A percentile compares a stretch with the other conserved stretches of the same genome.
Conservation (phyloP, 371 early-diverging fungal genomes). For the Zopfochytrium polystomum region DNA sequence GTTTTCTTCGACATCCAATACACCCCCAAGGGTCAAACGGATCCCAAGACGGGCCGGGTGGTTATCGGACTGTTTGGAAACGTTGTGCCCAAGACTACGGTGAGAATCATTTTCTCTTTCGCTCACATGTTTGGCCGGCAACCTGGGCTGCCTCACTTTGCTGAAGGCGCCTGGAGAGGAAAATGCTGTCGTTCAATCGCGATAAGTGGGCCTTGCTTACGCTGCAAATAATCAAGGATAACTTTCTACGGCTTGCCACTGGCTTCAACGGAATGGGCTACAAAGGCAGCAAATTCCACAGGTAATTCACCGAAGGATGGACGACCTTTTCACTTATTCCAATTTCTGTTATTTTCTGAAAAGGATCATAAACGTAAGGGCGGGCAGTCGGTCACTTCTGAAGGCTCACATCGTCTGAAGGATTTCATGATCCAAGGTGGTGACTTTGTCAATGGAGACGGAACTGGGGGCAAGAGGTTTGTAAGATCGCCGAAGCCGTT, state of each 20-base stretch:
- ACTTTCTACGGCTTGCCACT: conserved; percentile 83
- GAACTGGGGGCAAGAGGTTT: conserved; percentile 91
- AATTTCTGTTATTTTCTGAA: background rate
- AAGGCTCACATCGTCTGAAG: conserved; percentile 15
- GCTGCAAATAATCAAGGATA: no score
- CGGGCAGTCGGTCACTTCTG: background rate
- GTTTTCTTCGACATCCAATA: conserved; percentile 81
- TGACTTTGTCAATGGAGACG: conserved; percentile 51
- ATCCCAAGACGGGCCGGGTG: conserved; percentile 65
- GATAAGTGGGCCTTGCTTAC: no score
- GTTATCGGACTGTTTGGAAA: conserved; percentile 59
- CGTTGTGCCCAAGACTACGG: conserved; percentile 91
- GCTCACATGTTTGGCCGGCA: conserved; percentile 10
- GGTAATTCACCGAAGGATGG: conserved; percentile 46
- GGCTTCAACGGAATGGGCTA: conserved; percentile 73
- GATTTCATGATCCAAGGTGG: conserved; percentile 82
- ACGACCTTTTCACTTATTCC: conserved; percentile 3
- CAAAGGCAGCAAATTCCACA: conserved; percentile 86
- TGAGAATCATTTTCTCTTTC: conserved; percentile 78
- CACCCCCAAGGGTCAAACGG: conserved; percentile 60
- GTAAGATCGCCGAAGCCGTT: conserved; percentile 64
- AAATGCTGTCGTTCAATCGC: no score
- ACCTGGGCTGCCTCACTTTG: background rate
- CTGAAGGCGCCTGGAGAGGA: no score
- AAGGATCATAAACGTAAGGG: conserved; percentile 16